phyloP scores from a whole-genome alignment of 2,329 filamentous ascomycete genomes.

The Talaromyces sp. region DNA sequence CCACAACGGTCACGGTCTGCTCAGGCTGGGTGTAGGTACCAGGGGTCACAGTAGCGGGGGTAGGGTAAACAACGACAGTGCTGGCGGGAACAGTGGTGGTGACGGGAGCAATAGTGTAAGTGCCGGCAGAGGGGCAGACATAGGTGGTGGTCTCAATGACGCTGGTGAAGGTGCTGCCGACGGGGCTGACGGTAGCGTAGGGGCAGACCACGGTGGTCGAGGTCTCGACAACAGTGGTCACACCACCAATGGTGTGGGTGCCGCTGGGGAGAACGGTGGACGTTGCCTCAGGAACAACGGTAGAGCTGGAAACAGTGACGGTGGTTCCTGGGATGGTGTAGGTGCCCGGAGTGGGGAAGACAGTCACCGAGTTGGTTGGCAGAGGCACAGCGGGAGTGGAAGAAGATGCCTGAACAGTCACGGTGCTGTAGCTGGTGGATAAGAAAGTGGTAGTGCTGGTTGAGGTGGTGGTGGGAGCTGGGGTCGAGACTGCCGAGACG shows the following conservation, averaged over 20 bases:
- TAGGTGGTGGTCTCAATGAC: constrained; percentile 67
- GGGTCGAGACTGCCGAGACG: constrained; percentile 19
- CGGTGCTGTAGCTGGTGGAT: constrained; percentile 38
- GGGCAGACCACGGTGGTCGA: constrained; percentile 68
- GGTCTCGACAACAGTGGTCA: constrained; percentile 65
- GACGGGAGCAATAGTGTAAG: constrained; percentile 69
- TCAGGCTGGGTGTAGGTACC: constrained; percentile 70
- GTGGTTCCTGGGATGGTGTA: constrained; percentile 44
- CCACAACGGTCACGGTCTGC: constrained; percentile 63
- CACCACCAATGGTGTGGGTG: constrained; percentile 66
- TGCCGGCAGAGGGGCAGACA: constrained; percentile 68
- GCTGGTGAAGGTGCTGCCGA: constrained; percentile 58
- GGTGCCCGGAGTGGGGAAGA: constrained; percentile 18
- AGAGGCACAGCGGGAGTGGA: constrained; percentile 25
- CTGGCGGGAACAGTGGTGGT: constrained; percentile 57
- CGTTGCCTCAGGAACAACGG: constrained; percentile 63
- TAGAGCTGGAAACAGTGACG: constrained; percentile 58
- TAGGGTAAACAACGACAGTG: constrained; percentile 60
- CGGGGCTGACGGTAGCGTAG: constrained; percentile 61
- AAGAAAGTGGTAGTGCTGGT: constrained; percentile 34
- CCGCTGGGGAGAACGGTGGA: constrained; percentile 61
- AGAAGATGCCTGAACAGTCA: constrained; percentile 34
- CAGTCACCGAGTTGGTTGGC: constrained; percentile 20
- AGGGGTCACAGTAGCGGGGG: constrained; percentile 60
- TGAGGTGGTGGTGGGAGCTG: constrained; percentile 22